Evolutionary conservation across 768 basidiomycete genomes (phyloP).

Genomic region (Rhizopogon rudus): DNA sequence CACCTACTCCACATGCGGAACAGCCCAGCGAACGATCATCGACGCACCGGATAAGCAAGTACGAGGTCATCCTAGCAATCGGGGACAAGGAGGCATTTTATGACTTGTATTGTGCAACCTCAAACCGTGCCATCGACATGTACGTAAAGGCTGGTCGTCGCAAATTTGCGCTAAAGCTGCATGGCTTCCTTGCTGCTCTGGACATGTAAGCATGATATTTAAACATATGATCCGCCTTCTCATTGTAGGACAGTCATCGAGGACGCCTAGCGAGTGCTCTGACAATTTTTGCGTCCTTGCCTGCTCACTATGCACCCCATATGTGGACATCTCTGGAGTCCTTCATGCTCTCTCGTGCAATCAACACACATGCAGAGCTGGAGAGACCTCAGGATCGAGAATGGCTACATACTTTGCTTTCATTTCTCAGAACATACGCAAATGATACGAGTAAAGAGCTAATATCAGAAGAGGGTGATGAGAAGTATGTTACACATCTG

Average conservation of each 20-base stretch:
- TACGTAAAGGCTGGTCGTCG: slow-evolving; percentile 80
- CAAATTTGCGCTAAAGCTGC: slow-evolving; percentile 82
- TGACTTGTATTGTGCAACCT: slow-evolving; percentile 66
- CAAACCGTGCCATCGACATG: slow-evolving; percentile 79
- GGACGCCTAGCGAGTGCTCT: slow-evolving; percentile 58
- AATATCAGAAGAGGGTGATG: slow-evolving; percentile 45
- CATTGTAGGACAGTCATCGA: slow-evolving; percentile 50
- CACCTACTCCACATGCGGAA: slow-evolving; percentile 8
- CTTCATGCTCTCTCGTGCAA: slow-evolving; percentile 69
- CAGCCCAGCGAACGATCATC: slow-evolving; percentile 18
- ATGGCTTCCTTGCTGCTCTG: slow-evolving; percentile 82
- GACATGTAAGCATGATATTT: slow-evolving; percentile 62
- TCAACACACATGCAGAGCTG: slow-evolving; percentile 60
- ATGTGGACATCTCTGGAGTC: slow-evolving; percentile 78
- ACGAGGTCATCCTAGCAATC: slow-evolving; percentile 57
- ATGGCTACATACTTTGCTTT: slow-evolving; percentile 75
- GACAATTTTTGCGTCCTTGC: slow-evolving; percentile 71
- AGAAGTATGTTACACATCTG: slow-evolving; percentile 47
- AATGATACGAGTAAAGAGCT: slow-evolving; percentile 51
- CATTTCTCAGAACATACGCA: slow-evolving; percentile 69
- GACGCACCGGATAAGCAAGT: slow-evolving; percentile 43
- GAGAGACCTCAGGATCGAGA: slow-evolving; percentile 60
- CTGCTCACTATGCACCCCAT: slow-evolving; percentile 80
- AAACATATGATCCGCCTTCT: background rate
- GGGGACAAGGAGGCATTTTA: slow-evolving; percentile 60